Evolutionary conservation across 805 yeast genomes (phyloP).

Genomic region (Nakazawaea populi): DNA sequence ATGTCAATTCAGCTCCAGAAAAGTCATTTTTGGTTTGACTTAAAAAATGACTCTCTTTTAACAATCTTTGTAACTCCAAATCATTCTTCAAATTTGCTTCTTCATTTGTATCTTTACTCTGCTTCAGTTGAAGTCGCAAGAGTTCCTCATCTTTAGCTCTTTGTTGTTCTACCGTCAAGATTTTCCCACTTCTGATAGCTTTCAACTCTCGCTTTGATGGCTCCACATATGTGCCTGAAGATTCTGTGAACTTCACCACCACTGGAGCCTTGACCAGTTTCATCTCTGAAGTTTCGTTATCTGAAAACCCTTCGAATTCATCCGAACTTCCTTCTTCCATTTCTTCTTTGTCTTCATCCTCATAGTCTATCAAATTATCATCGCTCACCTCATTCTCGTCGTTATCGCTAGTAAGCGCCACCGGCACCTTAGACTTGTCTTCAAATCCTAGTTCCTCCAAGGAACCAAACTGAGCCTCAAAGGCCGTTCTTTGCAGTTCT

Average conservation of each 20-base stretch:
- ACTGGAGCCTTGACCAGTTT: constrained; percentile 25
- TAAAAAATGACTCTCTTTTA: constrained; percentile 67
- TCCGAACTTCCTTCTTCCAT: background rate
- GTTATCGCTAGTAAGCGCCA: constrained; percentile 7
- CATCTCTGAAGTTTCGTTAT: constrained; percentile 16
- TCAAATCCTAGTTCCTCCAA: constrained; percentile 29
- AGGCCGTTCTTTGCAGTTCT: constrained; percentile 36
- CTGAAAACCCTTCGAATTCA: constrained; percentile 19
- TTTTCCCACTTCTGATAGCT: constrained; percentile 53
- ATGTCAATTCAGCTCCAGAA: constrained; percentile 66
- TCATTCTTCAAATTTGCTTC: constrained; percentile 61
- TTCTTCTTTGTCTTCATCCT: constrained; percentile 2
- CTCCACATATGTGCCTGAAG: constrained; percentile 19
- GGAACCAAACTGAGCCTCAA: constrained; percentile 40
- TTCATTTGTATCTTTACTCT: constrained; percentile 29
- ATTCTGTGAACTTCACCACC: constrained; percentile 40
- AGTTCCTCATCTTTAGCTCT: constrained; percentile 23
- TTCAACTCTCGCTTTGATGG: constrained; percentile 46
- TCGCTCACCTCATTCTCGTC: constrained; percentile 10
- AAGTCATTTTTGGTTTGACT: constrained; percentile 29
- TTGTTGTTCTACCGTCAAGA: constrained; percentile 36
- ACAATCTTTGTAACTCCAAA: constrained; percentile 62
- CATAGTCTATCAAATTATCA: constrained; percentile 12
- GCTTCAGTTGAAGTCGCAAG: constrained; percentile 13
- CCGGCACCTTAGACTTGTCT: constrained; percentile 14